Conservation (phyloP, 225 moss, liverwort and hornwort genomes). For the Thuidium tamariscinum region DNA sequence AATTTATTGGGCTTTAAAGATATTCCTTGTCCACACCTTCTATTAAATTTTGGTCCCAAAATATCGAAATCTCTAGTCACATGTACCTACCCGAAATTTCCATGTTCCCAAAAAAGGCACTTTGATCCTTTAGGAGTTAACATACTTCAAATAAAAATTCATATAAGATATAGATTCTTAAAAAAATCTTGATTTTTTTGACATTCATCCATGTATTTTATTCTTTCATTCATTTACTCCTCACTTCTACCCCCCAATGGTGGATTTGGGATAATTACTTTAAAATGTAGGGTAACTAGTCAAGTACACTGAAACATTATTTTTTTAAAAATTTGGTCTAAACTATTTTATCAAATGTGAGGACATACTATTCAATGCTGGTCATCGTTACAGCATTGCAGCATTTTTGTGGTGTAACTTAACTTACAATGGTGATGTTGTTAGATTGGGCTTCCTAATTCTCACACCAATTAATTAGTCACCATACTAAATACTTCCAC, state of each 20-base stretch:
- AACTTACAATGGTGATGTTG: too few relatives aligned
- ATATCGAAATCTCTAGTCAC: too few relatives aligned
- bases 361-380: rapidly evolving
- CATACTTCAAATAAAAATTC: not conserved
- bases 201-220: too few relatives aligned
- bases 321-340: not conserved
- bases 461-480: not conserved
- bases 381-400: not conserved
- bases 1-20: too few relatives aligned
- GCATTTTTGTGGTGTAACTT: not conserved
- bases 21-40: too few relatives aligned
- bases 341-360: not conserved
- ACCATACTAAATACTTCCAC: not conserved
- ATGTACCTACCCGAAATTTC: too few relatives aligned
- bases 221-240: not conserved
- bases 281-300: not conserved
- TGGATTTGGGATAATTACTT: not conserved
- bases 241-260: not conserved
- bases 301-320: rapidly evolving
- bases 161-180: too few relatives aligned
- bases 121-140: too few relatives aligned
- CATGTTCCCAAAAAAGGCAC: too few relatives aligned
- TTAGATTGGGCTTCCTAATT: not conserved
- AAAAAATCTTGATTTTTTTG: not conserved
- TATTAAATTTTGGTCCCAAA: too few relatives aligned